A percentile compares a stretch with the other conserved stretches of the same genome.
Conservation (phyloP, 345 rosid genomes). For the Pugionium cornutum region DNA sequence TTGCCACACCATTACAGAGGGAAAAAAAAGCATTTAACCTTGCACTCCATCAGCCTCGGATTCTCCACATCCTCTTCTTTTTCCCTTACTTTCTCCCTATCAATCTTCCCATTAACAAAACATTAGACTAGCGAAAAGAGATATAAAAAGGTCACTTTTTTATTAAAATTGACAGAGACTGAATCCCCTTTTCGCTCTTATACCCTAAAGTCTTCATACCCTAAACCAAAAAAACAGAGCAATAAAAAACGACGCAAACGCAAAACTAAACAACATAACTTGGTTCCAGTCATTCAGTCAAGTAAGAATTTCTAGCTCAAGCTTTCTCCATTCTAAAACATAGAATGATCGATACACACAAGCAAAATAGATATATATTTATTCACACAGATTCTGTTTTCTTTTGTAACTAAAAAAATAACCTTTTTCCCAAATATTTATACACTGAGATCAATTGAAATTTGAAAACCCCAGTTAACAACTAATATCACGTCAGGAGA, state of each 20-base stretch:
- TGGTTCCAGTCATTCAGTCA: not conserved
- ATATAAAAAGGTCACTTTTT: not conserved
- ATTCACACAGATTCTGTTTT: not conserved
- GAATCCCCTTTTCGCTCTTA: not conserved
- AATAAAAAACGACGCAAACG: not conserved
- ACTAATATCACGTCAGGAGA: conserved; percentile 6
- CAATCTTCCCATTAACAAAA: conserved; percentile 48
- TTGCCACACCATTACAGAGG: not conserved
- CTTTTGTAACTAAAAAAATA: not conserved
- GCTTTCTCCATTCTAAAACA: conserved; percentile 19
- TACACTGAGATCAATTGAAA: conserved; percentile 2
- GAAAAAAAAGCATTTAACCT: conserved; percentile 49
- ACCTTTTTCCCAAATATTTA: not conserved
- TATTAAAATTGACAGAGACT: not conserved
- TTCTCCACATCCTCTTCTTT: conserved; percentile 59
- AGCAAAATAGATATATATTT: not conserved
- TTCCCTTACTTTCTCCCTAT: conserved; percentile 64
- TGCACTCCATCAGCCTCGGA: conserved; percentile 74
- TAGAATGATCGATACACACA: conserved; percentile 5
- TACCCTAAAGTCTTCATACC: conserved; percentile 13
- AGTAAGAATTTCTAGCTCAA: not conserved
- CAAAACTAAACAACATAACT: not conserved
- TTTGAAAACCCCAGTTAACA: not conserved
- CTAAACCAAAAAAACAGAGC: conserved; percentile 15
- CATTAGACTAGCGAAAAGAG: conserved; percentile 17